A percentile compares a stretch with the other conserved stretches of the same genome.
Conservation (phyloP, 352 stramenopile species). For the Peronospora belbahrii region DNA sequence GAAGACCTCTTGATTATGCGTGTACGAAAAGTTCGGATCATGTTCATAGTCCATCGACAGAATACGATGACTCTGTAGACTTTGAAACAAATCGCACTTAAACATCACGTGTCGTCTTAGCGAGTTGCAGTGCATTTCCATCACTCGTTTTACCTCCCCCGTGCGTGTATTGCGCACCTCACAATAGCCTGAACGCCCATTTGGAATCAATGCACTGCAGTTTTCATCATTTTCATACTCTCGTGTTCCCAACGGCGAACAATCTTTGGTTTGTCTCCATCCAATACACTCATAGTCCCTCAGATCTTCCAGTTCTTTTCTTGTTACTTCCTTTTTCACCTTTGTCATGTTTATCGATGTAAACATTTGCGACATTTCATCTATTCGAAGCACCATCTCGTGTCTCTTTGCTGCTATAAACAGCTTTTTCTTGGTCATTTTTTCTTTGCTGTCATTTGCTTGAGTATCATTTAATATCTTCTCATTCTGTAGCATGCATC, state of each 20-base stretch:
- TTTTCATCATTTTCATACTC: conserved; percentile 34
- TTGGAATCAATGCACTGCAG: conserved; percentile 30
- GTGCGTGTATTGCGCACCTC: conserved; percentile 41
- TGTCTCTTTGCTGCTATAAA: too few relatives aligned
- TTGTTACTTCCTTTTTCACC: conserved; percentile 14
- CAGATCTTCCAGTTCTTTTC: conserved; percentile 24
- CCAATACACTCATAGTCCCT: conserved; percentile 51
- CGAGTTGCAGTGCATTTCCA: conserved; percentile 63
- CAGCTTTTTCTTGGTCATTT: too few relatives aligned
- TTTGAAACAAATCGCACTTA: conserved; percentile 48
- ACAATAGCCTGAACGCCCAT: conserved; percentile 47
- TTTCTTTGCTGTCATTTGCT: too few relatives aligned
- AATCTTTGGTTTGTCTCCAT: conserved; percentile 48
- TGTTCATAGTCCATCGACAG: conserved; percentile 47
- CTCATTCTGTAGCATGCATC: too few relatives aligned
- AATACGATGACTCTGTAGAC: conserved; percentile 46
- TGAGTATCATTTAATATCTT: too few relatives aligned
- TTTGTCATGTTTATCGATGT: conserved; percentile 21
- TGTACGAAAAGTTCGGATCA: conserved; percentile 35
- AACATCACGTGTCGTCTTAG: conserved; percentile 35
- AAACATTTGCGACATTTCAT: conserved; percentile 38
- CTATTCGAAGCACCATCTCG: too few relatives aligned
- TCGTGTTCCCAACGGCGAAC: conserved; percentile 31
- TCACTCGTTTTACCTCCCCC: conserved; percentile 31
- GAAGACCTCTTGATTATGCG: conserved; percentile 20